Evolutionary conservation across 208 protist genomes (phyloP).

Genomic region (Acanthamoeba lenticulata): DNA sequence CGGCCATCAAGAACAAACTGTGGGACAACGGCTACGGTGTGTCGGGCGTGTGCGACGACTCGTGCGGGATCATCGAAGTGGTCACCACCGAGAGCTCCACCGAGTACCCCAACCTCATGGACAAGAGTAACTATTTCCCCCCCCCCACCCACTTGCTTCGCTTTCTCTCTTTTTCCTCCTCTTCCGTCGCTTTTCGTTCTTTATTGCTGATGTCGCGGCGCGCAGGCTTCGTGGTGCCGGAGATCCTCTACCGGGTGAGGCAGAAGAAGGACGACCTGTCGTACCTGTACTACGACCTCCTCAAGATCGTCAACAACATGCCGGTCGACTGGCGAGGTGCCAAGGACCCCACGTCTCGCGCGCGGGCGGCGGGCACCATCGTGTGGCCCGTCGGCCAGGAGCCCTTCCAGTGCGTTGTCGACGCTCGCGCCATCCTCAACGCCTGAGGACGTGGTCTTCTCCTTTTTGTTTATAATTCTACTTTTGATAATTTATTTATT

Average conservation of each 20-base stretch:
- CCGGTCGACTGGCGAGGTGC: not conserved
- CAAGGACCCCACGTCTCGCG: not conserved
- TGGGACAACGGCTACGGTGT: conserved; percentile 21
- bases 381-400: not conserved
- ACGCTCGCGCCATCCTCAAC: conserved; percentile 33
- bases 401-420: conserved; percentile 28
- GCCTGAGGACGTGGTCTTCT: not conserved
- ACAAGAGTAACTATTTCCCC: not conserved
- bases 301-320: conserved; percentile 37
- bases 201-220: not conserved
- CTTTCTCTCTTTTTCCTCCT: not conserved
- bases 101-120: conserved; percentile 15
- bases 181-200: not conserved
- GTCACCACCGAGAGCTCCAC: not conserved
- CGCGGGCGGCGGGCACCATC: not conserved
- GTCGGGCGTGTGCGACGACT: not conserved
- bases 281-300: not conserved
- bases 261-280: not conserved
- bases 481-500: conserved; percentile 2
- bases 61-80: not conserved
- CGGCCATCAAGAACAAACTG: not conserved
- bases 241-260: not conserved
- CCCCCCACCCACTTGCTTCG: not conserved
- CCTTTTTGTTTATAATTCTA: not conserved
- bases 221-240: not conserved